Evolutionary conservation across 1,284 basidiomycete genomes (phyloP), one percentile per base, ranked within the genome.

Genomic region (Trametes polyzona): DNA sequence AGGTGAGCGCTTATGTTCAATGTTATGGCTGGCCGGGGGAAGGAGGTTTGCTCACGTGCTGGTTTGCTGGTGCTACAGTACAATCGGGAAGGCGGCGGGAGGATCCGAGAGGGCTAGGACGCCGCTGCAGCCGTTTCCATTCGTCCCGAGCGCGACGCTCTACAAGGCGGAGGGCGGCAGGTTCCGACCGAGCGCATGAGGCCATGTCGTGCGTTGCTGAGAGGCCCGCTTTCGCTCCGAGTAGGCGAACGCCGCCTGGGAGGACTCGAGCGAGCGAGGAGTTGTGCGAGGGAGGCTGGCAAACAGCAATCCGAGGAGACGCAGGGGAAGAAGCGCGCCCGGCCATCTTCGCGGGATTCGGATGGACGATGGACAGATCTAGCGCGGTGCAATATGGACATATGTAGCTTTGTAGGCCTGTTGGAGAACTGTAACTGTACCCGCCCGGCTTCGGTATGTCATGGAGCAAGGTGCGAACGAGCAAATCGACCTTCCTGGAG

Each of bases 301-400:
- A 27, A 19, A 33, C 14, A n/a, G 27, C 32, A 21, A 16, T 27
- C 24, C 46, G n/a, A 36, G 26, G 35, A 29, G 35, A 14, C 1
- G 7, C 19, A 16, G 14, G 9, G 24, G 37, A 50, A 32, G 48
- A 24, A 24, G 21, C 9, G 1, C 29, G 23, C 29, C 14, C 11
- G 14, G 42, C 8, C 27, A 7, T 39, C 36, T 17, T n/a, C n/a
- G 27, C 39, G 39, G 35, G 17, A 33, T 40, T 32, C 24, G 36
- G 42, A 44, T n/a, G 17, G 52, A n/a, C n/a, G 39, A 46, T 30
- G 42, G 35, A 48, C 53, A 48, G 32, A 48, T 55, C 46, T 43
- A 35, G 19, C 30, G 12, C 32, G 23, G 41, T 55, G 46, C 43
- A 33, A 48, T 55, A 23, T 48, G 47, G 14, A 55, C 46, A 37